Percentiles rank a stretch among this genome's conserved stretches.
Conservation (phyloP, 148 eudicot genomes). For the Rhododendron vialii region DNA sequence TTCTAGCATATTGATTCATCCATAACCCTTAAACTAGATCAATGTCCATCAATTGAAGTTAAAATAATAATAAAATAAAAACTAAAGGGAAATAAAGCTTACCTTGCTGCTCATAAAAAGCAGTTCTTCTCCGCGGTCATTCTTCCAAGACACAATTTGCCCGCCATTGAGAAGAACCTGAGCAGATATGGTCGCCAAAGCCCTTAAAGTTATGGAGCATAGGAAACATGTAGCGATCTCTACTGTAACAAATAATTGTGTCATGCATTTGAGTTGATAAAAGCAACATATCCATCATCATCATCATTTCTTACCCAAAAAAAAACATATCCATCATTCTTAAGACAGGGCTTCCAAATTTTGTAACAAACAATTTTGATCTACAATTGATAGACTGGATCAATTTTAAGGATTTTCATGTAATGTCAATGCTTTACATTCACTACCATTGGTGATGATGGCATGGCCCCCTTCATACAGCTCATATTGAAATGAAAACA, state of each 20-base stretch:
- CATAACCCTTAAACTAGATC: neutral
- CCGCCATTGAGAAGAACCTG: slow-evolving; percentile 35
- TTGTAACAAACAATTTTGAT: no score
- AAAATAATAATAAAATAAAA: no score
- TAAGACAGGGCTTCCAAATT: neutral
- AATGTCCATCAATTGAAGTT: neutral
- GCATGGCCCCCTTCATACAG: neutral
- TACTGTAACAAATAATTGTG: neutral
- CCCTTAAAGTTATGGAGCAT: neutral
- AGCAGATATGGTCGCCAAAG: neutral
- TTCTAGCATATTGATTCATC: neutral
- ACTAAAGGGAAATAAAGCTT: neutral
- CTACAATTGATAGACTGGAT: neutral
- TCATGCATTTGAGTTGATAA: neutral
- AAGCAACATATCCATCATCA: neutral
- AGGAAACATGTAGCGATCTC: neutral
- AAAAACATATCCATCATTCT: neutral
- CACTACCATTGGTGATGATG: neutral
- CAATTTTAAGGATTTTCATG: neutral
- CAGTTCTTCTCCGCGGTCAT: slow-evolving; percentile 29
- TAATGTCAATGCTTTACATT: neutral
- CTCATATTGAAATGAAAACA: neutral
- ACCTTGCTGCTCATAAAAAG: slow-evolving; percentile 36
- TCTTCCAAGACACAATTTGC: slow-evolving; percentile 36
- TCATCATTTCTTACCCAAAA: no score